Evolutionary conservation across 352 stramenopile species (phyloP).

Genomic region (Globisporangium barbulae): DNA sequence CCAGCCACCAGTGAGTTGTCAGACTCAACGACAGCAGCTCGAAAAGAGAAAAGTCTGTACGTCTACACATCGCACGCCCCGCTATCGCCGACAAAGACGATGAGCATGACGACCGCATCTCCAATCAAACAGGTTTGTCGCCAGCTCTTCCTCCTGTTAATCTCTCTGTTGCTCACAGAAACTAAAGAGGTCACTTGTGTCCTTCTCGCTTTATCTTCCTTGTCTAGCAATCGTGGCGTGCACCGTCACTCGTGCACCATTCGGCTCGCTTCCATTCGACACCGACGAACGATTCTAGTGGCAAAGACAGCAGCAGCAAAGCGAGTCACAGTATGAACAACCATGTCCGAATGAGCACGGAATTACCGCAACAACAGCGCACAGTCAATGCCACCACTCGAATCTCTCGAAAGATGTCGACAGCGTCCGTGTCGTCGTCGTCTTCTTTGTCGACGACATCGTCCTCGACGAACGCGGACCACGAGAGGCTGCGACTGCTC

Average conservation of each 20-base stretch:
- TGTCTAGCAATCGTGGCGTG: constrained; percentile 13
- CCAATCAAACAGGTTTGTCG: constrained; percentile 26
- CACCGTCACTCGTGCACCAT: constrained; percentile 5
- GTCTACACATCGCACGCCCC: constrained; percentile 24
- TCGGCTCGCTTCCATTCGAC: not conserved
- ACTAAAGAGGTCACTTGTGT: not conserved
- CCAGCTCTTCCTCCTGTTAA: not conserved
- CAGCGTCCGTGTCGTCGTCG: constrained; percentile 28
- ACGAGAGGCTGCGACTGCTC: constrained; percentile 63
- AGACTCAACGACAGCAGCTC: not conserved
- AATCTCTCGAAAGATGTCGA: constrained; percentile 28
- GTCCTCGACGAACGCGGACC: constrained; percentile 33
- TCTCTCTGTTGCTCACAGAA: not conserved
- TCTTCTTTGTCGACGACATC: constrained; percentile 28
- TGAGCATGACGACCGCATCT: constrained; percentile 38
- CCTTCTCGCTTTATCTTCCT: not conserved
- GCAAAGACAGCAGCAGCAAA: not conserved
- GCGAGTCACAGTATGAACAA: not conserved
- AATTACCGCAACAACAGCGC: not conserved
- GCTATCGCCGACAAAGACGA: constrained; percentile 30
- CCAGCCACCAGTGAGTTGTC: not conserved
- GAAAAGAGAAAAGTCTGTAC: constrained; percentile 21
- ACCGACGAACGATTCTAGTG: not conserved
- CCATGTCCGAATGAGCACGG: not conserved
- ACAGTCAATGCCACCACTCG: not conserved